These are phyloP conservation scores for Pseudocercospora macadamiae DNA, from an alignment of 2,329 filamentous ascomycete species.

Conservation along the genomic window DNA sequence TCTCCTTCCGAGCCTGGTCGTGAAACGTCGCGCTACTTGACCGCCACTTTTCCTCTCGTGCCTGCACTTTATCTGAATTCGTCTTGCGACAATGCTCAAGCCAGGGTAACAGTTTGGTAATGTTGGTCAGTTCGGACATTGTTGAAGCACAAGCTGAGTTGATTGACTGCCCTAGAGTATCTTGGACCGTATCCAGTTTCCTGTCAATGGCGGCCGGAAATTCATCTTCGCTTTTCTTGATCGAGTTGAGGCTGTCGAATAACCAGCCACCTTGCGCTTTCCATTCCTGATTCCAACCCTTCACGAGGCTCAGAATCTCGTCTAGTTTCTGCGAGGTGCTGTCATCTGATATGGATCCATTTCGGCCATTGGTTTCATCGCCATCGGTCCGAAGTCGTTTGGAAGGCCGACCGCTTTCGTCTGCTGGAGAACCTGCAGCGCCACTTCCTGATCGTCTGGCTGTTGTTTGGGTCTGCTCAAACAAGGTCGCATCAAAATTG, in stretches of 20 bases:
- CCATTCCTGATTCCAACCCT: conserved; percentile 34
- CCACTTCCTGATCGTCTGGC: conserved; percentile 10
- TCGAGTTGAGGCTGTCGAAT: conserved; percentile 31
- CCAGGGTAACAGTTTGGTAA: conserved; percentile 43
- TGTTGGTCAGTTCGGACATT: conserved; percentile 32
- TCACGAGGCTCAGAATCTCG: conserved; percentile 20
- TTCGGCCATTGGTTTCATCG: conserved; percentile 7
- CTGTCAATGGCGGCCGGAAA: conserved; percentile 19
- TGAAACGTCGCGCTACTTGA: conserved; percentile 45
- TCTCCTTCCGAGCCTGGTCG: conserved; percentile 40
- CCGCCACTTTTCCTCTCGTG: conserved; percentile 46
- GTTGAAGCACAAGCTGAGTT: conserved; percentile 31
- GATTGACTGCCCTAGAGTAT: conserved; percentile 32
- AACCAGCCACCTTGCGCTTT: conserved; percentile 36
- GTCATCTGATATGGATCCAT: conserved; percentile 22
- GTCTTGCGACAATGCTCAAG: conserved; percentile 44
- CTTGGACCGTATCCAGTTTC: conserved; percentile 30
- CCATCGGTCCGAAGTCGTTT: conserved; percentile 26
- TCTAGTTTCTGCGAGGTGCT: conserved; percentile 17
- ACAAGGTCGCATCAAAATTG: conserved; percentile 22
- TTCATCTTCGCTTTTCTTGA: conserved; percentile 20
- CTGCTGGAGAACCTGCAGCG: conserved; percentile 19
- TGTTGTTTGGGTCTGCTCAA: conserved; percentile 16
- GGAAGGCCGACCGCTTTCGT: conserved; percentile 21
- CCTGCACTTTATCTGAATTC: conserved; percentile 39